Evolutionary conservation across 768 basidiomycete species (phyloP), one percentile per base, ranked within the genome.

Genomic region (Cystofilobasidium macerans): DNA sequence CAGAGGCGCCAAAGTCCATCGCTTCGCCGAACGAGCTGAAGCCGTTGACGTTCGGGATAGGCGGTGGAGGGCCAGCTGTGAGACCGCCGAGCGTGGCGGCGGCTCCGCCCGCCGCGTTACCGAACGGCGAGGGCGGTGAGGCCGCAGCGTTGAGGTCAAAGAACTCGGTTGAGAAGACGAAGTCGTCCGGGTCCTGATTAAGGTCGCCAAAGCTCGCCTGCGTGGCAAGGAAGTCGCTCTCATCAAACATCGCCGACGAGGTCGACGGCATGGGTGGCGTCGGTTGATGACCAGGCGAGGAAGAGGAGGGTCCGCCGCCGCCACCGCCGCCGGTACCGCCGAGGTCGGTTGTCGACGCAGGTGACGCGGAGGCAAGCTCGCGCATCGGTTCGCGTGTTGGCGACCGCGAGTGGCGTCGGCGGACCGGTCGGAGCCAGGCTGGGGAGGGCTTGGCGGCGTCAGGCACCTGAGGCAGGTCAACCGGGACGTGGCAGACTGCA

Each of bases 341-440:
- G 28, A 30, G 57, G 64, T 28, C 48, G 35, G 28, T 38, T 26
- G 54, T 35, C 28, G 61, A 62, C 16, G 56, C 61, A 18, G 48
- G 59, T 22, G 58, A 67, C 22, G 26, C 58, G 47, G 59, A 33
- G 8, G 40, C 48, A 12, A 56, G 28, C 7, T 56, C 65, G 1
- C 61, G 32, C 14, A 24, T 24, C 16, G 51, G 64, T 32, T 28
- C 33, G n/a, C 66, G 71, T 7, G 73, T 70, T 0, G 73, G 73
- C 0, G 75, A 74, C 14, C 72, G 32, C 69, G 72, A 65, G 87
- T 89, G 68, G 85, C 68, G 62, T 24, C 65, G 59, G 35, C 69
- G 86, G 11, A 91, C 85, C 11, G 90, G 91, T 56, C 90, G 83
- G 67, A 93, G 83, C 90, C 91, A 94, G 11, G 90, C 87, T 20